Conservation (phyloP, 129 eudicot species). For the Flaveria robusta region DNA sequence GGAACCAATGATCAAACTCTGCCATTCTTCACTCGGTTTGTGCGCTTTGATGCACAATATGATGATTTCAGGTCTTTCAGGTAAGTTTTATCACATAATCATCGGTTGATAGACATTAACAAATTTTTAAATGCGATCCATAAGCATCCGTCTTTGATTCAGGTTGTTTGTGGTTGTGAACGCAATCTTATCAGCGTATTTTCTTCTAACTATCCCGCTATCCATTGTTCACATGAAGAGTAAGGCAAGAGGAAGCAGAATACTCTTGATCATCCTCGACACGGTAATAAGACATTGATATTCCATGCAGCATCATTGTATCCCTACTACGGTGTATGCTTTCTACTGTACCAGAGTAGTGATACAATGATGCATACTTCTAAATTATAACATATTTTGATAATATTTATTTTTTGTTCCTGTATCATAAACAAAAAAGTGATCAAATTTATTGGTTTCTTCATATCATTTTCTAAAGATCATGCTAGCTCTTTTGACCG, state of each 20-base stretch:
- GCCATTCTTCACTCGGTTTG: constrained; percentile 64
- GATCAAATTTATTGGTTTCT: background rate
- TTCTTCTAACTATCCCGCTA: constrained; percentile 62
- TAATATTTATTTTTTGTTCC: background rate
- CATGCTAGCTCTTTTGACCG: constrained; percentile 61
- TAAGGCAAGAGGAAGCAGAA: constrained; percentile 53
- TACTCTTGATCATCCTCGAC: constrained; percentile 60
- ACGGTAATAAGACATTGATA: constrained; percentile 39
- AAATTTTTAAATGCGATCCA: background rate
- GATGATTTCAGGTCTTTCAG: constrained; percentile 68
- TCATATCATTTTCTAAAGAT: constrained; percentile 24
- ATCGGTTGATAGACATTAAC: background rate
- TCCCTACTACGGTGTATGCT: background rate
- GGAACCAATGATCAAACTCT: constrained; percentile 74
- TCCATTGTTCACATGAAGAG: constrained; percentile 67
- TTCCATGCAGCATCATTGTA: background rate
- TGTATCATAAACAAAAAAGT: background rate
- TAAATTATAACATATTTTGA: background rate
- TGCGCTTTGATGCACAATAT: constrained; percentile 56
- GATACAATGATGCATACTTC: background rate
- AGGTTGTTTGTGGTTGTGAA: constrained; percentile 81
- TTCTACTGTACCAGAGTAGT: background rate
- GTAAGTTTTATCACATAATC: constrained; percentile 37
- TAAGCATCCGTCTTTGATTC: background rate
- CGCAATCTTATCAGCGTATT: constrained; percentile 58